Evolutionary conservation across 2,329 filamentous ascomycete species (phyloP).

Genomic region (Colletotrichum graminicola): DNA sequence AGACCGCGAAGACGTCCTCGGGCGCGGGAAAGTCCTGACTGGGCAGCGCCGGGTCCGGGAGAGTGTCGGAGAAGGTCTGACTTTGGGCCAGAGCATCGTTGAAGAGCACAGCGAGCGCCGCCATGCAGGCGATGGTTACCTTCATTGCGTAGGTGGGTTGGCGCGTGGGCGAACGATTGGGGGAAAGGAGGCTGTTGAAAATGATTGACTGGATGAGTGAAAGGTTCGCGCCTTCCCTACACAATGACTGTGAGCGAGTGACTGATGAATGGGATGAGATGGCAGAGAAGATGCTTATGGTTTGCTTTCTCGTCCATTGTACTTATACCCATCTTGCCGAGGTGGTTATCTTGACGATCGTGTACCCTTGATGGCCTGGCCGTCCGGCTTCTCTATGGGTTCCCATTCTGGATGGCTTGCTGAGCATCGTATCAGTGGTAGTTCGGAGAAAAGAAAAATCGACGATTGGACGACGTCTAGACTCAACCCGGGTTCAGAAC

Average conservation of each 20-base stretch:
- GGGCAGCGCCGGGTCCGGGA: neutral
- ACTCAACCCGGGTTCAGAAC: neutral
- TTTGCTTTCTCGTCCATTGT: slow-evolving; percentile 6
- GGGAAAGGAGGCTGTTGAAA: neutral
- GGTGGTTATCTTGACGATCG: too few species aligned
- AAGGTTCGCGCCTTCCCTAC: slow-evolving; percentile 32
- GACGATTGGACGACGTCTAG: neutral
- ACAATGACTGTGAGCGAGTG: slow-evolving; percentile 37
- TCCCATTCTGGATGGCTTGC: slow-evolving; percentile 7
- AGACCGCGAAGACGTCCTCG: neutral
- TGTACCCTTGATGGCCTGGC: slow-evolving; percentile 1
- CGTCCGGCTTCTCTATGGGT: neutral
- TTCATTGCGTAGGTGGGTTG: slow-evolving; percentile 30
- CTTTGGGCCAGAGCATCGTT: neutral
- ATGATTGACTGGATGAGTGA: slow-evolving; percentile 37
- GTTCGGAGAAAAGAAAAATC: neutral
- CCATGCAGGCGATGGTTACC: slow-evolving; percentile 23
- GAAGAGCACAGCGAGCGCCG: slow-evolving; percentile 34
- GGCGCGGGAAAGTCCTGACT: slow-evolving; percentile 25
- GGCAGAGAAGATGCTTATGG: slow-evolving; percentile 8
- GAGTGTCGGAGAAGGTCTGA: neutral
- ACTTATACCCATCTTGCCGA: slow-evolving; percentile 23
- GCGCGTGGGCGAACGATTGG: slow-evolving; percentile 15
- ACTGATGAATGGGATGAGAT: slow-evolving; percentile 32
- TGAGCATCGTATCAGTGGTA: neutral